phyloP scores from a whole-genome alignment of 148 eudicot genomes.

The Hydrangea macrophylla region DNA sequence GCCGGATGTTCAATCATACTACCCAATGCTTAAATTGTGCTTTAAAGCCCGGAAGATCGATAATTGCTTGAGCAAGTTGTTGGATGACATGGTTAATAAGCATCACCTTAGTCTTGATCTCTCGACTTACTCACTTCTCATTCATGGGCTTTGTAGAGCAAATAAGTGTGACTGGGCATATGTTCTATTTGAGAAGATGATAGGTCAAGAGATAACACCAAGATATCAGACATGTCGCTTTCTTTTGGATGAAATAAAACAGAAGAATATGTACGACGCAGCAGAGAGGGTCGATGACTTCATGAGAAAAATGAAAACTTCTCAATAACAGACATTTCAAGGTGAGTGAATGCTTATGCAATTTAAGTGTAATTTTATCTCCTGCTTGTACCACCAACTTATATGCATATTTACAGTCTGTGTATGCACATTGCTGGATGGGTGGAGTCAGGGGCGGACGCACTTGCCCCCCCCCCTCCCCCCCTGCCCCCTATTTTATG shows the following conservation, averaged over 20 bases:
- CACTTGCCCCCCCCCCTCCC: too few relatives aligned
- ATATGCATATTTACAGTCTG: not conserved
- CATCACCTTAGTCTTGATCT: constrained; percentile 76
- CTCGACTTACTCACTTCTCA: constrained; percentile 67
- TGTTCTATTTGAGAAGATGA: constrained; percentile 66
- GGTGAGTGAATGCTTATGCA: constrained; percentile 4
- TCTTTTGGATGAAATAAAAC: constrained; percentile 54
- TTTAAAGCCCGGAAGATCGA: constrained; percentile 44
- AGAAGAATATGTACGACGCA: constrained; percentile 50
- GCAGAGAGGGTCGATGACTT: constrained; percentile 54
- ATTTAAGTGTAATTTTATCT: not conserved
- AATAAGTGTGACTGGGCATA: constrained; percentile 60
- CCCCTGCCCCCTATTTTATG: too few relatives aligned
- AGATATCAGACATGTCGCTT: constrained; percentile 58
- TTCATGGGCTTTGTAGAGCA: constrained; percentile 75
- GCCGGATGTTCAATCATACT: constrained; percentile 73
- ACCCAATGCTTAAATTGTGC: constrained; percentile 67
- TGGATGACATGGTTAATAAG: constrained; percentile 61
- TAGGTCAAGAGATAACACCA: constrained; percentile 53
- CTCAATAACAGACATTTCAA: constrained; percentile 14
- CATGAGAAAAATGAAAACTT: constrained; percentile 50
- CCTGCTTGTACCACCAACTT: not conserved
- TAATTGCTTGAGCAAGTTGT: constrained; percentile 35
- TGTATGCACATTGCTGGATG: not conserved
- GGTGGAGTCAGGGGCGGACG: too few relatives aligned